Percentiles rank a stretch among this genome's conserved stretches.
Evolutionary conservation across 2,329 filamentous ascomycete species (phyloP).

Genomic region (Achaetomium macrosporum): DNA sequence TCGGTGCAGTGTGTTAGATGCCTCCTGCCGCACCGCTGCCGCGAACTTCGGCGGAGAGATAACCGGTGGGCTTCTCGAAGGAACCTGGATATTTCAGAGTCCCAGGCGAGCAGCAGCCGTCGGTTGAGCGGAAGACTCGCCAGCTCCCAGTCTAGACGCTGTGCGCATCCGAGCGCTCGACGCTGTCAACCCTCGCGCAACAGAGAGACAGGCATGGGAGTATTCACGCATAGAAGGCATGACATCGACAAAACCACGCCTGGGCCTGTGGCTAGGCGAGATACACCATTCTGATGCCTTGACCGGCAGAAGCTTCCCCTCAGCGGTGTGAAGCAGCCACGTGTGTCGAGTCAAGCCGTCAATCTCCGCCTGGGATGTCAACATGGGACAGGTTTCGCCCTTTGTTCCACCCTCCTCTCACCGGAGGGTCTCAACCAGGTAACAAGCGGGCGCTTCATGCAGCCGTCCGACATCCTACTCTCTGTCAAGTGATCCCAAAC

Average conservation of each 20-base stretch:
- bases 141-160: neutral
- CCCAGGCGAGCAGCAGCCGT: slow-evolving; percentile 32
- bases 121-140: neutral
- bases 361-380: slow-evolving; percentile 31
- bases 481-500: slow-evolving; percentile 37
- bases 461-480: slow-evolving; percentile 39
- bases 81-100: slow-evolving; percentile 23
- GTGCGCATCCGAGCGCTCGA: neutral
- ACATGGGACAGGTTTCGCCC: slow-evolving; percentile 32
- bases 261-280: neutral
- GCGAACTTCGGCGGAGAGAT: slow-evolving; percentile 25
- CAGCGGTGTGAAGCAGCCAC: slow-evolving; percentile 30
- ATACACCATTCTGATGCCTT: neutral
- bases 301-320: neutral
- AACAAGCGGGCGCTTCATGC: slow-evolving; percentile 42
- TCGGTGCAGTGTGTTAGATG: slow-evolving; percentile 37
- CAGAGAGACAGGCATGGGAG: neutral
- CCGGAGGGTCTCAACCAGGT: slow-evolving; percentile 32
- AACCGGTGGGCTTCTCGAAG: slow-evolving; percentile 36
- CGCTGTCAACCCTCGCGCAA: slow-evolving; percentile 1
- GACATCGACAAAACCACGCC: neutral
- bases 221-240: slow-evolving; percentile 1
- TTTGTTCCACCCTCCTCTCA: slow-evolving; percentile 40
- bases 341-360: slow-evolving; percentile 51
- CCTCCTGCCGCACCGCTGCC: slow-evolving; percentile 32